These are phyloP conservation scores for Remersonia thermophila DNA, from an alignment of 2,329 filamentous ascomycete genomes.

Conservation along the genomic window DNA sequence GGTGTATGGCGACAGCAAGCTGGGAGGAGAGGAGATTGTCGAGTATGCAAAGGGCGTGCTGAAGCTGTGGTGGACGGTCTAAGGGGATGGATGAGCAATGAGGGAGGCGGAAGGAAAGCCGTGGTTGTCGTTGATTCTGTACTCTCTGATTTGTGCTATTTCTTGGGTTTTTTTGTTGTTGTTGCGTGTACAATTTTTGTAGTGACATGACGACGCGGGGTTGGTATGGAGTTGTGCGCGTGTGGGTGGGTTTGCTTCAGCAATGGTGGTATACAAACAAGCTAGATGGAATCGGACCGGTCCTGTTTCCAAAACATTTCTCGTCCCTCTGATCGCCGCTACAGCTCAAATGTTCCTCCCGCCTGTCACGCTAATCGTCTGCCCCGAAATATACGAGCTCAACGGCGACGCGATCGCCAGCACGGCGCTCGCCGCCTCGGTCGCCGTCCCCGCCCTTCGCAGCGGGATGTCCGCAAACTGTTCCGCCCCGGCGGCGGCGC, in stretches of 20 bases:
- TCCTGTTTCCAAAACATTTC: too few relatives aligned
- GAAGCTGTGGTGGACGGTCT: conserved; percentile 45
- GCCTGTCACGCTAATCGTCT: conserved; percentile 79
- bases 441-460: conserved; percentile 61
- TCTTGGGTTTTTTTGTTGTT: too few relatives aligned
- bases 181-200: too few relatives aligned
- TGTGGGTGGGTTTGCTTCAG: too few relatives aligned
- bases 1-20: conserved; percentile 80
- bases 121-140: neutral
- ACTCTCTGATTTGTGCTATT: too few relatives aligned
- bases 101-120: neutral
- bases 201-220: too few relatives aligned
- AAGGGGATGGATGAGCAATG: neutral
- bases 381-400: conserved; percentile 74
- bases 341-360: conserved; percentile 47
- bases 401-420: conserved; percentile 70
- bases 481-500: conserved; percentile 19
- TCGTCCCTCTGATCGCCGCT: too few relatives aligned
- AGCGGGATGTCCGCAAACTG: conserved; percentile 63
- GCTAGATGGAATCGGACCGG: too few relatives aligned
- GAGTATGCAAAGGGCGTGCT: conserved; percentile 86
- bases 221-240: too few relatives aligned
- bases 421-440: conserved; percentile 67
- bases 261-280: too few relatives aligned
- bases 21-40: conserved; percentile 89